Conservation (phyloP, 164 flowering plant genomes). For the Akebia trifoliata region DNA sequence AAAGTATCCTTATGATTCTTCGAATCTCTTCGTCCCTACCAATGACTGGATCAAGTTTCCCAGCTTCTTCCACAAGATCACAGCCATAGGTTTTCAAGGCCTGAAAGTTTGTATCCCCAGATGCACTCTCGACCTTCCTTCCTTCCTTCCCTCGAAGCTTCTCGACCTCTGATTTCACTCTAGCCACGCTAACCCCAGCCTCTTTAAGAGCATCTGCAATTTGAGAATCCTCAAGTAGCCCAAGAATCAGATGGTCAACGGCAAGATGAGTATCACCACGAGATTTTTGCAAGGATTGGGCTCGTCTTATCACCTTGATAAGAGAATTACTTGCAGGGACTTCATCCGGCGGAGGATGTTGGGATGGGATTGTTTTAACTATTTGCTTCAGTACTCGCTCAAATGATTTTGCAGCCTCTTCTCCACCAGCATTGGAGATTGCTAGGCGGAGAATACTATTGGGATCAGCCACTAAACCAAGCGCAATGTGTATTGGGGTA, state of each 20-base stretch:
- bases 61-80: slow-evolving; percentile 80
- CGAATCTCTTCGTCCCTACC: slow-evolving; percentile 86
- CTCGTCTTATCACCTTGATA: slow-evolving; percentile 57
- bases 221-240: slow-evolving; percentile 85
- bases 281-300: slow-evolving; percentile 64
- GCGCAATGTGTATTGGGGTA: slow-evolving; percentile 71
- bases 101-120: slow-evolving; percentile 77
- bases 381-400: slow-evolving; percentile 63
- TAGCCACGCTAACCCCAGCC: slow-evolving; percentile 51
- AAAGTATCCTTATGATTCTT: slow-evolving; percentile 66
- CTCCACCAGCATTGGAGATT: slow-evolving; percentile 50
- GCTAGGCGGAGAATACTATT: slow-evolving; percentile 65
- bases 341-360: slow-evolving; percentile 68
- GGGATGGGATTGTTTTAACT: slow-evolving; percentile 63
- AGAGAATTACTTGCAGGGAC: slow-evolving; percentile 62
- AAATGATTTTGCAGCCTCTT: slow-evolving; percentile 49
- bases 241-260: slow-evolving; percentile 67
- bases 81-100: slow-evolving; percentile 83
- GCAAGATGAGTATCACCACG: slow-evolving; percentile 69
- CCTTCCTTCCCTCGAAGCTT: slow-evolving; percentile 82
- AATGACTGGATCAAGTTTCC: slow-evolving; percentile 84
- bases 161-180: slow-evolving; percentile 71
- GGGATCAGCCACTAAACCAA: slow-evolving; percentile 46
- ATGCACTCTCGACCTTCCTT: slow-evolving; percentile 75
- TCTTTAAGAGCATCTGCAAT: slow-evolving; percentile 64